Conservation (phyloP, 768 basidiomycete genomes). For the Boletus rubescentipes region DNA sequence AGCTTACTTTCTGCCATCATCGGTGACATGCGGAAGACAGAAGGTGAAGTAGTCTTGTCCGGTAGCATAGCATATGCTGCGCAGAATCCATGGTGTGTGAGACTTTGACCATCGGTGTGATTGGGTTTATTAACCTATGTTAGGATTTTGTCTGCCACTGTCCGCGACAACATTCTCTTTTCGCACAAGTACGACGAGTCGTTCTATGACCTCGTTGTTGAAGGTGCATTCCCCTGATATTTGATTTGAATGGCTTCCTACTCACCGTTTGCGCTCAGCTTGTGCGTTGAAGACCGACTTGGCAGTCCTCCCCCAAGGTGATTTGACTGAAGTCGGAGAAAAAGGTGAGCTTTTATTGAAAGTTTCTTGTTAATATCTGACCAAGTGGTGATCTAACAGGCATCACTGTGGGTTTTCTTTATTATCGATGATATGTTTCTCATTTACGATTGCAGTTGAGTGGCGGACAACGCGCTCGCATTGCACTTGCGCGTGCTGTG, state of each 20-base stretch:
- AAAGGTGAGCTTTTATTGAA: constrained; percentile 49
- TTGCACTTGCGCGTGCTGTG: constrained; percentile 83
- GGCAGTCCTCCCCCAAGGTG: constrained; percentile 74
- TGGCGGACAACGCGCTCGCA: constrained; percentile 82
- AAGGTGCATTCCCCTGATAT: constrained; percentile 45
- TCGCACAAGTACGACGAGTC: constrained; percentile 84
- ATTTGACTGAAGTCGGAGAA: constrained; percentile 83
- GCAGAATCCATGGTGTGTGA: constrained; percentile 77
- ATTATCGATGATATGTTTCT: constrained; percentile 10
- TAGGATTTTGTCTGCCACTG: constrained; percentile 82
- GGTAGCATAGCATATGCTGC: constrained; percentile 82
- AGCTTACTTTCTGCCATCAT: constrained; percentile 78
- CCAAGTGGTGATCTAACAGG: constrained; percentile 28
- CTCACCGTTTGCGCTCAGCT: constrained; percentile 39
- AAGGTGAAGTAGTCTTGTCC: constrained; percentile 68
- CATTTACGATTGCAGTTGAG: constrained; percentile 48
- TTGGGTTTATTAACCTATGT: background rate
- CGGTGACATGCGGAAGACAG: constrained; percentile 79
- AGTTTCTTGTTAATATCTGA: background rate
- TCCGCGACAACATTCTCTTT: constrained; percentile 91
- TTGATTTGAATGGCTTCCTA: background rate
- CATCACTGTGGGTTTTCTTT: constrained; percentile 51
- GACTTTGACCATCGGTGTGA: too few relatives aligned
- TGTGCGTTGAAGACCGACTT: constrained; percentile 87
- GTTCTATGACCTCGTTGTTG: constrained; percentile 80